Percentiles rank a stretch among this genome's conserved stretches.
Conservation (phyloP, 345 rosid genomes). For the Murraya koenigii region DNA sequence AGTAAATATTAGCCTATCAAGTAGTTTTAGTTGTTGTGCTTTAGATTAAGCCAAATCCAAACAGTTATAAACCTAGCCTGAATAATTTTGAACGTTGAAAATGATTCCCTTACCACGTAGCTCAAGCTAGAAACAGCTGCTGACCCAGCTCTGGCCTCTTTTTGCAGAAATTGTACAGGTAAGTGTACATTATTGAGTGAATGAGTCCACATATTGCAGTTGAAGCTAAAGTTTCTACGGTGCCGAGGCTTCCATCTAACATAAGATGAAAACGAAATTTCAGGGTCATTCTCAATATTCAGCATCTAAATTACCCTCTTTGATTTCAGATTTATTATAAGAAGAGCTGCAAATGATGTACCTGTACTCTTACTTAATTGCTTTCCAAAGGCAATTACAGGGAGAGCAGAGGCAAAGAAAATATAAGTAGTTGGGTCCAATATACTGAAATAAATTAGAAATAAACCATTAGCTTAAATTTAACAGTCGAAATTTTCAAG, state of each 20-base stretch:
- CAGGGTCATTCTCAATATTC: background rate
- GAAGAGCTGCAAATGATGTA: constrained; percentile 16
- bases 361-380: constrained; percentile 85
- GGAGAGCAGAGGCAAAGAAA: constrained; percentile 90
- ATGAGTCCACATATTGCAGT: constrained; percentile 80
- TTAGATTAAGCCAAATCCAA: no score
- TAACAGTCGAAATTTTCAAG: no score
- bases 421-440: constrained; percentile 70
- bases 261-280: constrained; percentile 10
- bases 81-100: background rate
- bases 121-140: constrained; percentile 71
- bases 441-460: constrained; percentile 36
- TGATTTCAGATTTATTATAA: background rate
- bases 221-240: constrained; percentile 76
- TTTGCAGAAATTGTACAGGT: constrained; percentile 65
- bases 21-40: no score
- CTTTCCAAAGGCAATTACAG: constrained; percentile 86
- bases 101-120: constrained; percentile 55
- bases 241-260: constrained; percentile 65
- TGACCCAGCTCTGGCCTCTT: constrained; percentile 53
- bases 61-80: no score
- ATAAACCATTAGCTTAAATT: background rate
- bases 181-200: constrained; percentile 82
- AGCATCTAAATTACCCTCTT: background rate
- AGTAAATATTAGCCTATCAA: no score